Evolutionary conservation across 805 yeast genomes (phyloP).

Genomic region (Torulaspora gathmanii): DNA sequence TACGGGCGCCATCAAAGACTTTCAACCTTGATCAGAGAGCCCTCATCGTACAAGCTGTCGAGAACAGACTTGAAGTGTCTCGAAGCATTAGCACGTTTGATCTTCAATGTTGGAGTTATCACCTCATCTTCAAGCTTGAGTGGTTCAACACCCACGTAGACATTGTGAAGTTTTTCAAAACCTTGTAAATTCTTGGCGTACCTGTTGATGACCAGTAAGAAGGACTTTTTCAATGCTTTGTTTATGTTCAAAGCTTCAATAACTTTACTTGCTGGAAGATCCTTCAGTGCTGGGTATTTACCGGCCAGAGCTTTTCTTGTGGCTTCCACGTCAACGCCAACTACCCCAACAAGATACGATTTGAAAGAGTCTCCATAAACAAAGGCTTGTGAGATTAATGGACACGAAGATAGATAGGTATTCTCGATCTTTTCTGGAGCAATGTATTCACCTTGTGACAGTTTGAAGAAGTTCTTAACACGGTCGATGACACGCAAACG

Average conservation of each 20-base stretch:
- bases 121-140: constrained; percentile 56
- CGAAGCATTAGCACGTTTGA: constrained; percentile 48
- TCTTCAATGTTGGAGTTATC: constrained; percentile 63
- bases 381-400: constrained; percentile 50
- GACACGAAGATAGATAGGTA: constrained; percentile 49
- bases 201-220: constrained; percentile 23
- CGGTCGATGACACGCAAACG: constrained; percentile 62
- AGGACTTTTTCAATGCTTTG: constrained; percentile 14
- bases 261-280: constrained; percentile 31
- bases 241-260: constrained; percentile 21
- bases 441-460: constrained; percentile 62
- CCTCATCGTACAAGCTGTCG: constrained; percentile 46
- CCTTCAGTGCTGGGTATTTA: constrained; percentile 33
- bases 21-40: constrained; percentile 34
- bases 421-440: constrained; percentile 75
- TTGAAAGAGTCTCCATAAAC: constrained; percentile 61
- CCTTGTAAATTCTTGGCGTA: constrained; percentile 45
- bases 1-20: constrained; percentile 1
- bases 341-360: constrained; percentile 53
- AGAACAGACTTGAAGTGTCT: constrained; percentile 41
- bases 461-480: constrained; percentile 73
- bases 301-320: constrained; percentile 32
- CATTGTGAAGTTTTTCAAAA: constrained; percentile 58
- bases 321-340: constrained; percentile 55
- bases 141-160: constrained; percentile 52